A percentile compares a stretch with the other conserved stretches of the same genome.
phyloP scores from a whole-genome alignment of 2,329 filamentous ascomycete genomes.

The Cercospora sesami region DNA sequence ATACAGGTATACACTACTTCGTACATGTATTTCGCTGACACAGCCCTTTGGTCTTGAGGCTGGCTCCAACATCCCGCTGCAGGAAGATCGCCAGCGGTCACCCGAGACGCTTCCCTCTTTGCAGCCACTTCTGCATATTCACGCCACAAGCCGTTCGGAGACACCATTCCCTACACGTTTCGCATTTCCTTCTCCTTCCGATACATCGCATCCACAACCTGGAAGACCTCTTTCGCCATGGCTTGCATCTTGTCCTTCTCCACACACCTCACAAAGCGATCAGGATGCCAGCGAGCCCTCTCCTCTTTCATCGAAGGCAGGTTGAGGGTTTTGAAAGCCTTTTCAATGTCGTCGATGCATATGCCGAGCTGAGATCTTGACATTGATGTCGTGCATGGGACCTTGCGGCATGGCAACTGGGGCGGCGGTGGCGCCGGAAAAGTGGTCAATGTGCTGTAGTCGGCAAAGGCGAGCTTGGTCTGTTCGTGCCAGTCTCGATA shows the following conservation, averaged over 20 bases:
- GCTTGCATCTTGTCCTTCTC: slow-evolving; percentile 12
- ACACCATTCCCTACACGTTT: background rate
- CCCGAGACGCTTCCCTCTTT: background rate
- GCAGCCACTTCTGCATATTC: background rate
- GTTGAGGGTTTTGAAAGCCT: background rate
- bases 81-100: background rate
- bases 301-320: slow-evolving; percentile 12
- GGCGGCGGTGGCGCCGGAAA: slow-evolving; percentile 16
- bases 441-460: slow-evolving; percentile 10
- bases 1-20: background rate
- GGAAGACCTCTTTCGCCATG: slow-evolving; percentile 25
- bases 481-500: slow-evolving; percentile 15
- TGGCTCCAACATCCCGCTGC: background rate
- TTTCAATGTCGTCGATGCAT: slow-evolving; percentile 14
- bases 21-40: background rate
- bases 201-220: slow-evolving; percentile 19
- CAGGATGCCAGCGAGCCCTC: slow-evolving; percentile 15
- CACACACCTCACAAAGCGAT: slow-evolving; percentile 9
- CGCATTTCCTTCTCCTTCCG: slow-evolving; percentile 1
- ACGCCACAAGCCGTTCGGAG: background rate
- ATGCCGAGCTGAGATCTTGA: slow-evolving; percentile 5
- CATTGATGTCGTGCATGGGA: background rate
- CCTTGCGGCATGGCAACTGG: slow-evolving; percentile 2
- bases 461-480: slow-evolving; percentile 10
- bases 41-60: background rate